A percentile compares a stretch with the other conserved stretches of the same genome.
Evolutionary conservation across 768 basidiomycete genomes (phyloP).

Genomic region (Filobasidium wieringae): DNA sequence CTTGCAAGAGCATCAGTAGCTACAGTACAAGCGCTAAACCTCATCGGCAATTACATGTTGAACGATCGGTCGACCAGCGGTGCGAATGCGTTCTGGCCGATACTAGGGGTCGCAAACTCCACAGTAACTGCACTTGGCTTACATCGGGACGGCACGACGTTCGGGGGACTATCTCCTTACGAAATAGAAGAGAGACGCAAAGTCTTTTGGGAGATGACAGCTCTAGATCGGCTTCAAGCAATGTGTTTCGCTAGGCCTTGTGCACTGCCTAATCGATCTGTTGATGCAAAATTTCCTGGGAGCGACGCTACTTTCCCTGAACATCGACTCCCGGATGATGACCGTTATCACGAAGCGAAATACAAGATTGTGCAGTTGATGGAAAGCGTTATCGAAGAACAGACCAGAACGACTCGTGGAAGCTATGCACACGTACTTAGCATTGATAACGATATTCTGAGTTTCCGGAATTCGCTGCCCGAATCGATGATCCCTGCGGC

Average conservation of each 20-base stretch:
- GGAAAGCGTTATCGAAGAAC: constrained; percentile 34
- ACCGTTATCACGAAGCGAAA: constrained; percentile 18
- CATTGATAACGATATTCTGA: constrained; percentile 28
- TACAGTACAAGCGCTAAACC: constrained; percentile 31
- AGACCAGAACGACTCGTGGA: constrained; percentile 28
- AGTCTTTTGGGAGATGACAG: constrained; percentile 36
- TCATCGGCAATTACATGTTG: constrained; percentile 32
- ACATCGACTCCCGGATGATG: constrained; percentile 19
- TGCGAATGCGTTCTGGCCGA: constrained; percentile 34
- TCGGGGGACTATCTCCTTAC: constrained; percentile 24
- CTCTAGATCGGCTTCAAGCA: constrained; percentile 33
- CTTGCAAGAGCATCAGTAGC: constrained; percentile 29
- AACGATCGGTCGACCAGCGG: constrained; percentile 26
- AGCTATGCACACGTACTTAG: constrained; percentile 22
- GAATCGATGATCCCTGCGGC: constrained; percentile 23
- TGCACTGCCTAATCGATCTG: constrained; percentile 21
- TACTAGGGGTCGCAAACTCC: constrained; percentile 32
- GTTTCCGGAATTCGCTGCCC: constrained; percentile 27
- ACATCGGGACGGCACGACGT: constrained; percentile 33
- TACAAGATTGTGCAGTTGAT: constrained; percentile 25
- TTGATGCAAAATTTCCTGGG: constrained; percentile 32
- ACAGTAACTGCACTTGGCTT: constrained; percentile 31
- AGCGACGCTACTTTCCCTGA: constrained; percentile 2
- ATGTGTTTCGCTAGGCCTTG: constrained; percentile 36
- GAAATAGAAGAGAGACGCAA: constrained; percentile 32